Percentiles rank a stretch among this genome's conserved stretches.
These are phyloP conservation scores for Quercus glauca DNA, from an alignment of 306 rosid genomes.

Conservation along the genomic window DNA sequence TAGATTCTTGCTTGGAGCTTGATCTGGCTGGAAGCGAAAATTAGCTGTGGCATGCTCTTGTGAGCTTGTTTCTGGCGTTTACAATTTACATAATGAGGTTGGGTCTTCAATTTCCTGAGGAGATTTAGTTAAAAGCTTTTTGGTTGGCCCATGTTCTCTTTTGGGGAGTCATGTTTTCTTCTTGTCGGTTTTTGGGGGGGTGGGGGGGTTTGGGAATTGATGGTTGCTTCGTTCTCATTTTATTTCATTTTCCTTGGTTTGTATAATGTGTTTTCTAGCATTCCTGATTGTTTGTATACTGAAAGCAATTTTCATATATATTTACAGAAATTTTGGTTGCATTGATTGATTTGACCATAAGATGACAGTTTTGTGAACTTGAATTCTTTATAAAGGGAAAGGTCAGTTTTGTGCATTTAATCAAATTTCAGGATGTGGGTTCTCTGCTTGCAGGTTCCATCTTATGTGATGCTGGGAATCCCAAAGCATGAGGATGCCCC, in stretches of 20 bases:
- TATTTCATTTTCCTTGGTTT: background rate
- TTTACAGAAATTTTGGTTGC: background rate
- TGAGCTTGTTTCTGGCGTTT: background rate
- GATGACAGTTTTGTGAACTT: background rate
- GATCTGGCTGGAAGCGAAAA: background rate
- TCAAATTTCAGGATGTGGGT: background rate
- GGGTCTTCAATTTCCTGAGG: background rate
- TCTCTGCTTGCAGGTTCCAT: conserved; percentile 52
- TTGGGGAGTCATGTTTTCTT: background rate
- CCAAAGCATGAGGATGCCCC: conserved; percentile 70
- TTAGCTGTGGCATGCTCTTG: background rate
- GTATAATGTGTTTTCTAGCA: background rate
- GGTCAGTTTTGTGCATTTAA: background rate
- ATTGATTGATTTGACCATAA: background rate
- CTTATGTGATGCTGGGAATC: conserved; percentile 74
- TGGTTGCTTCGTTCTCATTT: background rate
- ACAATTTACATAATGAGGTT: background rate
- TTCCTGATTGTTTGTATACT: background rate
- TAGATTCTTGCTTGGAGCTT: background rate
- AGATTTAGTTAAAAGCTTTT: background rate
- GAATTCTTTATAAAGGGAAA: background rate
- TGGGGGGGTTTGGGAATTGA: background rate
- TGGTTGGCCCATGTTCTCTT: background rate
- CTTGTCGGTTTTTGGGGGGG: background rate
- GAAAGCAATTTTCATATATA: background rate